Percentiles rank a stretch among this genome's conserved stretches.
These are phyloP conservation scores for Pestalotiopsis sp. DNA, from an alignment of 2,329 filamentous ascomycete genomes.

Conservation along the genomic window DNA sequence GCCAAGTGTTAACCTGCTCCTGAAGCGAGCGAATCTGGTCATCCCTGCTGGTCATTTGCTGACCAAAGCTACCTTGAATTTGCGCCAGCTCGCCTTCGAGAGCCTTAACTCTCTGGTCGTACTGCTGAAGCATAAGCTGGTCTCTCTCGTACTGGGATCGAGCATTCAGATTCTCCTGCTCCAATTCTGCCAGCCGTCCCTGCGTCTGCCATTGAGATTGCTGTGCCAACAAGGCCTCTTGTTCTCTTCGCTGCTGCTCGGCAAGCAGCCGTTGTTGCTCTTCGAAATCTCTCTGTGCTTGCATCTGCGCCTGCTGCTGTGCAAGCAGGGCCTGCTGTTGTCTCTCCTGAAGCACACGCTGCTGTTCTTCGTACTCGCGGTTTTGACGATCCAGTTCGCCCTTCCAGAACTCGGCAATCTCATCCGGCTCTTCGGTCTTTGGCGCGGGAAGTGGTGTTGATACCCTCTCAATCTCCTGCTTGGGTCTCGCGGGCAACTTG, in stretches of 20 bases:
- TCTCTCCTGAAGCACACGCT: conserved; percentile 83
- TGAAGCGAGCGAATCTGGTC: conserved; percentile 92
- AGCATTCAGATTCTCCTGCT: conserved; percentile 92
- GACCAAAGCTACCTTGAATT: conserved; percentile 78
- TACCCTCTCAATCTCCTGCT: conserved; percentile 68
- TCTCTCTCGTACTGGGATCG: conserved; percentile 96
- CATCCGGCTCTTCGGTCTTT: conserved; percentile 80
- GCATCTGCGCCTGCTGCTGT: conserved; percentile 80
- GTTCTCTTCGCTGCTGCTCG: conserved; percentile 88
- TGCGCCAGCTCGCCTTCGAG: conserved; percentile 85
- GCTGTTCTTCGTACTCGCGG: conserved; percentile 92
- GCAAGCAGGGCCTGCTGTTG: conserved; percentile 79
- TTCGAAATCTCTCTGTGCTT: conserved; percentile 93
- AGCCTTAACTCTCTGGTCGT: conserved; percentile 91
- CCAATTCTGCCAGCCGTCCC: conserved; percentile 90
- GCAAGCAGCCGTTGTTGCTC: conserved; percentile 86
- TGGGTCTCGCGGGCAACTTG: conserved; percentile 79
- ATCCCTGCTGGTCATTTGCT: conserved; percentile 88
- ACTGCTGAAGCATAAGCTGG: conserved; percentile 95
- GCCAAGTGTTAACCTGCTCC: conserved; percentile 97
- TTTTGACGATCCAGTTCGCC: conserved; percentile 89
- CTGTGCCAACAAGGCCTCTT: conserved; percentile 85
- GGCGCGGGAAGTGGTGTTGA: conserved; percentile 71
- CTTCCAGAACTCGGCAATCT: conserved; percentile 98
- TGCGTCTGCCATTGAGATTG: conserved; percentile 94